Evolutionary conservation across 768 basidiomycete genomes (phyloP).

Genomic region (Naganishia antarctica): DNA sequence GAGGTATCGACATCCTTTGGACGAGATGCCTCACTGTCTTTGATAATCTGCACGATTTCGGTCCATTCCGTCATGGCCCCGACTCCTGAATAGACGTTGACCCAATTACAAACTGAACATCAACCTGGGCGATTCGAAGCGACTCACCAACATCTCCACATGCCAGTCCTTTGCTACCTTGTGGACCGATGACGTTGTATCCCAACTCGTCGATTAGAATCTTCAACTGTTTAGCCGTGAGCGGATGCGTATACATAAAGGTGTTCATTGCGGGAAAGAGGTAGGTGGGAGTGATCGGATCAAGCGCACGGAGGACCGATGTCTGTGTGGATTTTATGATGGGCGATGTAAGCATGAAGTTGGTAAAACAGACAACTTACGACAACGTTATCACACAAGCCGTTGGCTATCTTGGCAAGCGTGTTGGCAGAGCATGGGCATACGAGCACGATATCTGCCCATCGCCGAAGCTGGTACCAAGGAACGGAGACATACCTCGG

Average conservation of each 20-base stretch:
- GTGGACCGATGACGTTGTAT: constrained; percentile 76
- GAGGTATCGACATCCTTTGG: constrained; percentile 25
- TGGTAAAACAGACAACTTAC: constrained; percentile 31
- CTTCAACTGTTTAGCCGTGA: constrained; percentile 77
- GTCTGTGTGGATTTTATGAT: constrained; percentile 51
- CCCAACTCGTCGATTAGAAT: constrained; percentile 67
- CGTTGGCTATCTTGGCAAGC: constrained; percentile 82
- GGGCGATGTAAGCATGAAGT: too few relatives aligned
- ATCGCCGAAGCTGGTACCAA: constrained; percentile 53
- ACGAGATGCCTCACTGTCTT: constrained; percentile 31
- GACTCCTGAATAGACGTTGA: constrained; percentile 57
- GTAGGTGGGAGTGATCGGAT: constrained; percentile 78
- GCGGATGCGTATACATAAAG: constrained; percentile 89
- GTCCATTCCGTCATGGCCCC: constrained; percentile 97
- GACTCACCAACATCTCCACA: constrained; percentile 85
- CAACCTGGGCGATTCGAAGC: too few relatives aligned
- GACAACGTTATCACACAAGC: constrained; percentile 80
- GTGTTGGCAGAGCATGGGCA: constrained; percentile 98
- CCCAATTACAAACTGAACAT: too few relatives aligned
- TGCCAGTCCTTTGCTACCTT: constrained; percentile 75
- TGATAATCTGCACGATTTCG: constrained; percentile 59
- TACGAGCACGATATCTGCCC: constrained; percentile 93
- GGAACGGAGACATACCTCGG: neutral
- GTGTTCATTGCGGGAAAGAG: constrained; percentile 99
- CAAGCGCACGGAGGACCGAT: constrained; percentile 69